Conservation (phyloP, 2,329 filamentous ascomycete genomes). For the Tolypocladium sp. region DNA sequence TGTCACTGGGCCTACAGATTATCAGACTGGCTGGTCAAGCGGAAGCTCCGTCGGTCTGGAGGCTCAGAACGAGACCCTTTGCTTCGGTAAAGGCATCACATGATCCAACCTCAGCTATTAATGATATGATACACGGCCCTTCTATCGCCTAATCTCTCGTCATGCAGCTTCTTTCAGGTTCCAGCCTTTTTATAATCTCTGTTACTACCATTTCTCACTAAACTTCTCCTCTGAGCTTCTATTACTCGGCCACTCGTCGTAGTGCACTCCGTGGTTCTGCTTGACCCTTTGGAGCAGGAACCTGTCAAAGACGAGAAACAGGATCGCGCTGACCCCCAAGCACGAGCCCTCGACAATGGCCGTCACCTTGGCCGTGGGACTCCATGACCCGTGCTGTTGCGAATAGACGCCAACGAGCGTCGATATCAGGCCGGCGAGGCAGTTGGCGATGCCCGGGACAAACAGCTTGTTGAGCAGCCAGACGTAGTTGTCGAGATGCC, state of each 20-base stretch:
- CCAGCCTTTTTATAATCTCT: background rate
- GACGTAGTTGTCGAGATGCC: conserved; percentile 39
- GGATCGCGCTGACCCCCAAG: conserved; percentile 12
- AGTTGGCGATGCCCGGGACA: conserved; percentile 34
- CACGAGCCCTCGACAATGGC: conserved; percentile 25
- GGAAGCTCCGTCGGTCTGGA: conserved; percentile 16
- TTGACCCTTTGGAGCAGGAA: conserved; percentile 21
- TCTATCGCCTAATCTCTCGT: background rate
- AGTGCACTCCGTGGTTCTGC: conserved; percentile 15
- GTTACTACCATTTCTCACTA: background rate
- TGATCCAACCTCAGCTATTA: background rate
- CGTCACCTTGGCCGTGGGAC: conserved; percentile 27
- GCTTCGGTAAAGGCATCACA: conserved; percentile 10
- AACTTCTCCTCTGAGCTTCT: background rate
- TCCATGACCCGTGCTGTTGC: conserved; percentile 33
- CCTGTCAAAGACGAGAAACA: conserved; percentile 21
- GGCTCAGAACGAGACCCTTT: conserved; percentile 20
- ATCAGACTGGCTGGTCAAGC: conserved; percentile 31
- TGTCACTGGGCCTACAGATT: conserved; percentile 63
- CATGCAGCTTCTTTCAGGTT: background rate
- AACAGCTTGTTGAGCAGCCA: conserved; percentile 46
- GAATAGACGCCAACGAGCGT: conserved; percentile 41
- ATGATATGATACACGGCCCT: background rate
- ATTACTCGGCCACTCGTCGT: conserved; percentile 7
- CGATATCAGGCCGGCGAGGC: conserved; percentile 37